A percentile compares a stretch with the other conserved stretches of the same genome.
Conservation (phyloP, 306 rosid species). For the Vigna nakashimae region DNA sequence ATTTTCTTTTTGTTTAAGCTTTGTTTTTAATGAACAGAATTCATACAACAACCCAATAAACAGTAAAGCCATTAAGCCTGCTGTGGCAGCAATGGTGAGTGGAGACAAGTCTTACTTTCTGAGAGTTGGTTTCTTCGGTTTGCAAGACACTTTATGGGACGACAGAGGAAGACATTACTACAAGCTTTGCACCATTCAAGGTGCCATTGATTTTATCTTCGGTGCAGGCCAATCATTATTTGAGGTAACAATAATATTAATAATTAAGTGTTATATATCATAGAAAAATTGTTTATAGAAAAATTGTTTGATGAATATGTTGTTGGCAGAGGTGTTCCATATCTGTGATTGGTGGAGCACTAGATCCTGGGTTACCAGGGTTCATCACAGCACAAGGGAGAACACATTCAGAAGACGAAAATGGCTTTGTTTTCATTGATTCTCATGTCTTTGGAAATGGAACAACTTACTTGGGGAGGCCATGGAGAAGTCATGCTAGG, state of each 20-base stretch:
- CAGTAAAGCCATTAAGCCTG: slow-evolving; percentile 47
- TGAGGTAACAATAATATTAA: slow-evolving; percentile 54
- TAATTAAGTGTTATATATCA: too few species aligned
- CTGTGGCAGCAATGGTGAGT: slow-evolving; percentile 71
- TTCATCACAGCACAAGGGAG: slow-evolving; percentile 90
- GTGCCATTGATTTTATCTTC: slow-evolving; percentile 89
- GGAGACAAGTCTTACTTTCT: slow-evolving; percentile 70
- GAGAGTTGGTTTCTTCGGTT: slow-evolving; percentile 73
- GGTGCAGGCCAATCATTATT: slow-evolving; percentile 77
- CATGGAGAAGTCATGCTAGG: slow-evolving; percentile 79
- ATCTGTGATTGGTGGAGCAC: slow-evolving; percentile 59
- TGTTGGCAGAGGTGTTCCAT: slow-evolving; percentile 65
- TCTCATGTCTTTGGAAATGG: slow-evolving; percentile 71
- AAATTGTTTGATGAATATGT: neutral
- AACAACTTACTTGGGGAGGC: slow-evolving; percentile 70
- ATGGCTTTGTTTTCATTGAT: slow-evolving; percentile 76
- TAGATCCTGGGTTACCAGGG: slow-evolving; percentile 52
- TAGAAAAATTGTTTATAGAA: neutral
- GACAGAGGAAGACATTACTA: slow-evolving; percentile 78
- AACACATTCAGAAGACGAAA: slow-evolving; percentile 46
- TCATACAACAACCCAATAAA: slow-evolving; percentile 63
- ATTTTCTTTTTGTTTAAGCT: neutral
- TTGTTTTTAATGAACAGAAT: slow-evolving; percentile 49
- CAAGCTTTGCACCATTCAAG: slow-evolving; percentile 78
- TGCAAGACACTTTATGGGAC: slow-evolving; percentile 94